Base-by-base conservation (phyloP, 139 green algal genomes). In the Chlamydomonas incerta region DNA sequence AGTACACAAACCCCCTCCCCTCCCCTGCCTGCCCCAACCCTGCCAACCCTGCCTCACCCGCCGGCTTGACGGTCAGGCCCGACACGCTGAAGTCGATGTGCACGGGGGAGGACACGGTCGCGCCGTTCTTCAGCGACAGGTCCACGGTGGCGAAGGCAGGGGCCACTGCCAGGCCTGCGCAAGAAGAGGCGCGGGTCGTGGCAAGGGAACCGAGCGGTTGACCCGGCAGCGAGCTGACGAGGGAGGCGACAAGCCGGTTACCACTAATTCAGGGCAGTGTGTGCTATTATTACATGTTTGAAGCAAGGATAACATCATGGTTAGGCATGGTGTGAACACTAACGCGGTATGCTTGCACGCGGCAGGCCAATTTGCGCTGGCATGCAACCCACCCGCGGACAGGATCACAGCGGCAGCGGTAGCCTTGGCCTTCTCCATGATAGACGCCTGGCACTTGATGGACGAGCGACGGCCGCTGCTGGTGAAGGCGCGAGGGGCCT, bases 61-160 rank as follows among this genome's bases (percentile, higher is more conserved):
- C 91, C 11, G 89, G 91, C 69, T 82, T 71, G 3, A 94, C 89
- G 1, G 63, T 29, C 3, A 91, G 63, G 6, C 91, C 91, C 3
- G 90, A 50, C 5, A 94, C 91, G 1, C 50, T 35, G 33, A 93
- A 88, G 6, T 91, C 83, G 15, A 93, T 41, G 74, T 92, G 88
- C 24, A 93, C 79, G 10, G 90, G 90, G 0, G 68, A 83, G 20
- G 75, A 35, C 0, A 89, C 72, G 24, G 60, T 74, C 8, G 55
- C 63, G 11, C 82, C 79, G 20, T 82, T 67, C 28, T 37, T 24
- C 17, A 92, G 89, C 4, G 21, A 52, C 24, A 91, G 86, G 31
- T 50, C 41, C 41, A 72, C 77, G 28, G 35, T 52, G 34, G 88
- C 85, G n/a, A 84, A 66, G 24, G 85, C 85, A 70, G 88, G 87